Conservation (phyloP, 139 green algal genomes). For the Mesotaenium endlicherianum region DNA sequence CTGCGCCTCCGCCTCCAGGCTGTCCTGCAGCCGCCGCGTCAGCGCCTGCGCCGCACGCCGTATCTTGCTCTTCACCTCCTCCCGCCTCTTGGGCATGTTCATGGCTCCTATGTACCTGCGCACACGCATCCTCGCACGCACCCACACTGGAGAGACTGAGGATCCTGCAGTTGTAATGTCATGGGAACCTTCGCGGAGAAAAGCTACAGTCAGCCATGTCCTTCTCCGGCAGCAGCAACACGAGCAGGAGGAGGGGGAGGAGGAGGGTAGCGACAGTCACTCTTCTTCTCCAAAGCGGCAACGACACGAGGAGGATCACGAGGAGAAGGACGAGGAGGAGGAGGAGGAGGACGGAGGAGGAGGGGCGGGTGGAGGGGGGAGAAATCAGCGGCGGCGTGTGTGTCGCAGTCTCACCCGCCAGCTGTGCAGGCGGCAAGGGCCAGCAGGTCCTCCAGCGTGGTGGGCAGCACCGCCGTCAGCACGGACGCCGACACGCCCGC, state of each 20-base stretch:
- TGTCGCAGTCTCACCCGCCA: conserved; percentile 51
- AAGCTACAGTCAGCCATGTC: no score
- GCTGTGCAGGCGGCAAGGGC: conserved; percentile 54
- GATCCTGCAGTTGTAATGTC: no score
- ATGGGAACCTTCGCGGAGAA: no score
- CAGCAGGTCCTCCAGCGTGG: conserved; percentile 78
- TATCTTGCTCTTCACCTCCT: conserved; percentile 83
- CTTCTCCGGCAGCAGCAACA: no score
- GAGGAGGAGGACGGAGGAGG: neutral
- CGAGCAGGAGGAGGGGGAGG: neutral
- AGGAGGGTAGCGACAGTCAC: no score
- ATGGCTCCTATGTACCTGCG: conserved; percentile 77
- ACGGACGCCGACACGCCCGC: conserved; percentile 62
- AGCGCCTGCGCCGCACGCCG: conserved; percentile 60
- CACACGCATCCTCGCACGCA: conserved; percentile 1
- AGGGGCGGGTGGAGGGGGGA: no score
- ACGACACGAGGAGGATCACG: no score
- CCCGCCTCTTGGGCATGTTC: conserved; percentile 77
- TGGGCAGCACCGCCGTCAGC: conserved; percentile 64
- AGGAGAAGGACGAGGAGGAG: neutral
- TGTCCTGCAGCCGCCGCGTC: conserved; percentile 47
- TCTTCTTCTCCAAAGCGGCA: no score
- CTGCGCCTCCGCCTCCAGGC: conserved; percentile 61
- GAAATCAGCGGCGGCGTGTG: no score
- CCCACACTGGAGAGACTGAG: neutral